Evolutionary conservation across 2,329 filamentous ascomycete species (phyloP), one percentile per base, ranked within the genome.

Genomic region (Camptophora hylomeconis): DNA sequence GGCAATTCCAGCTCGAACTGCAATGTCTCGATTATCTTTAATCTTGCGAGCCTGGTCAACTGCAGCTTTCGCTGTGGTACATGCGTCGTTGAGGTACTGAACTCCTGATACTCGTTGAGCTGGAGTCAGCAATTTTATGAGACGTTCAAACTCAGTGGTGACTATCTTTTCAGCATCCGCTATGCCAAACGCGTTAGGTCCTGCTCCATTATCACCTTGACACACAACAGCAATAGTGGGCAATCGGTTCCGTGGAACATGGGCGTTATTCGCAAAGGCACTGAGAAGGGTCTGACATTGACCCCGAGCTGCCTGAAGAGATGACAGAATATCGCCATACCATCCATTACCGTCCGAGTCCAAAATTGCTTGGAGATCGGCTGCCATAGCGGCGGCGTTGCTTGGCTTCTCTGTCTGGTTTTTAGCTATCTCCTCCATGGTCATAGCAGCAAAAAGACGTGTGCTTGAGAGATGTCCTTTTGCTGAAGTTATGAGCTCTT

Each of bases 241-340:
- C 21, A 95, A 61, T 48, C 77, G 80, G 37, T 68, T 65, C 26
- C 73, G 68, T 13, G 80, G 69, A 2, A 92, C 75, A 49, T 89
- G 86, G 20, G 81, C 84, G 46, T 84, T 76, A 43, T 95, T 87
- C 44, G 84, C 73, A 67, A 98, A 98, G 28, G 89, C 72, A 49
- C 87, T 84, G 35, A 95, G 63, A 14, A 98, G 62, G 37, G 89
- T 83, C 44, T 87, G 79, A 45, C 87, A 95, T 50, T 94, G 87
- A 2, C 86, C 82, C 37, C 89, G 75, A 10, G 84, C 82, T 28
- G 92, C 76, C 49, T 92, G 83, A 17, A 93, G 70, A 48, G 81
- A 92, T 52, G 79, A 89, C 25, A 89, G 80, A 20, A 98, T 70
- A 52, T 98, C 89, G 37, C 80, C 72, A 52, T 98, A 98, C 49